Evolutionary conservation across 1,284 basidiomycete species (phyloP).

Genomic region (Ceratobasidium sp.): DNA sequence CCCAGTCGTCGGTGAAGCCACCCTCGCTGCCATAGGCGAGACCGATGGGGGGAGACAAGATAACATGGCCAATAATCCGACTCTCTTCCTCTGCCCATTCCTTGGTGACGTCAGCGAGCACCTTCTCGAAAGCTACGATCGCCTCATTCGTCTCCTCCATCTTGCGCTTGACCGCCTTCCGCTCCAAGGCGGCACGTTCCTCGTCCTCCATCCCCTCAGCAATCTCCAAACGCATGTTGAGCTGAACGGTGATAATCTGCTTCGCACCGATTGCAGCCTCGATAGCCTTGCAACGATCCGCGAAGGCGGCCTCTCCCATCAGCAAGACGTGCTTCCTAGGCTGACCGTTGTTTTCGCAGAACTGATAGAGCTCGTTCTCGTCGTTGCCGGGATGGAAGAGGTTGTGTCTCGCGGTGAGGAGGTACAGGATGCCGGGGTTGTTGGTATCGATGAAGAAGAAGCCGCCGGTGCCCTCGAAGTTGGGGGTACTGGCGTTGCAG

Average conservation of each 20-base stretch:
- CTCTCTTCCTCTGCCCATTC: conserved; percentile 33
- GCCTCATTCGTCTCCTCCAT: conserved; percentile 39
- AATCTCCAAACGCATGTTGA: conserved; percentile 5
- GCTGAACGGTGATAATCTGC: conserved; percentile 6
- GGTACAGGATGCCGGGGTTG: not conserved
- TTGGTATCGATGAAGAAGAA: conserved; percentile 16
- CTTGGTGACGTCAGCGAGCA: conserved; percentile 28
- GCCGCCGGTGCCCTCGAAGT: conserved; percentile 16
- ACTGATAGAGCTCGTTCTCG: not conserved
- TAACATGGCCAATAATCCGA: conserved; percentile 45
- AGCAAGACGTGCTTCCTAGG: conserved; percentile 14
- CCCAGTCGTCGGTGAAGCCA: conserved; percentile 46
- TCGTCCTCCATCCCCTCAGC: conserved; percentile 25
- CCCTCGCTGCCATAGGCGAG: not conserved
- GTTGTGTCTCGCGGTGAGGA: conserved; percentile 10
- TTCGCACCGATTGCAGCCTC: conserved; percentile 34
- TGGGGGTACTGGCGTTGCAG: conserved; percentile 15
- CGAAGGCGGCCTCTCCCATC: conserved; percentile 1
- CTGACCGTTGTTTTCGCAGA: not conserved
- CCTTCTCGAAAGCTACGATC: conserved; percentile 40
- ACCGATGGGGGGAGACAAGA: conserved; percentile 45
- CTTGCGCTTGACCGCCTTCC: not conserved
- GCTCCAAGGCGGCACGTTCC: conserved; percentile 9
- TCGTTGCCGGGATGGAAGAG: conserved; percentile 18
- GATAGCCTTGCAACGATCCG: conserved; percentile 13